Conservation (phyloP, 2,329 filamentous ascomycete species). For the Anthostomella pinea region DNA sequence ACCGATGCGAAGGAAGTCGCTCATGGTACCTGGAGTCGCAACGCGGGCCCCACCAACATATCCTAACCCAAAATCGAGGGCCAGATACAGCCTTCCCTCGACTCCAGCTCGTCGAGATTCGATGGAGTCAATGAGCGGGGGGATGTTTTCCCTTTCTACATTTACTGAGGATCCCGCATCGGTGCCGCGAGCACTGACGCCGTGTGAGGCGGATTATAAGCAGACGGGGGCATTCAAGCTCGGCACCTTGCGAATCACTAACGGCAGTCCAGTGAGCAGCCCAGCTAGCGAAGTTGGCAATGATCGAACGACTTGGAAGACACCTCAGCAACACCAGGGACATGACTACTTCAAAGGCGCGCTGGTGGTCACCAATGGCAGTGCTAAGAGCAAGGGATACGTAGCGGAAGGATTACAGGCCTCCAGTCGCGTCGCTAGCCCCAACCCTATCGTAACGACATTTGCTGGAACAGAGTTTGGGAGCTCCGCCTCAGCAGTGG, state of each 20-base stretch:
- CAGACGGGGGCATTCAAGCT: constrained; percentile 62
- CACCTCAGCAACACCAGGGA: not conserved
- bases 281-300: constrained; percentile 22
- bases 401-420: too few relatives aligned
- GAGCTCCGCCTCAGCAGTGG: not conserved
- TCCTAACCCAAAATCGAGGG: constrained; percentile 10
- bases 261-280: constrained; percentile 55
- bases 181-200: constrained; percentile 42
- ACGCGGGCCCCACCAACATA: constrained; percentile 22
- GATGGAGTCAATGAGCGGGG: constrained; percentile 13
- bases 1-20: constrained; percentile 32
- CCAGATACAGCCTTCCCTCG: constrained; percentile 22
- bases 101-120: constrained; percentile 23
- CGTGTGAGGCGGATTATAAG: constrained; percentile 55
- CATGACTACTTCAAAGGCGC: constrained; percentile 14
- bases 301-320: constrained; percentile 4
- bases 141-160: constrained; percentile 20
- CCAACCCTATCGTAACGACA: not conserved
- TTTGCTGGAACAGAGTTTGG: not conserved
- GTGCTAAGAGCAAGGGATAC: too few relatives aligned
- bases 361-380: constrained; percentile 1
- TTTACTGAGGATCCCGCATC: constrained; percentile 23
- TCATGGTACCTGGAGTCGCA: constrained; percentile 31
- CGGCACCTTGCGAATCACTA: constrained; percentile 60
- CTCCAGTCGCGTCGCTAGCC: not conserved